Evolutionary conservation across 208 protist genomes (phyloP).

Genomic region (Wallacemonas collosoma): DNA sequence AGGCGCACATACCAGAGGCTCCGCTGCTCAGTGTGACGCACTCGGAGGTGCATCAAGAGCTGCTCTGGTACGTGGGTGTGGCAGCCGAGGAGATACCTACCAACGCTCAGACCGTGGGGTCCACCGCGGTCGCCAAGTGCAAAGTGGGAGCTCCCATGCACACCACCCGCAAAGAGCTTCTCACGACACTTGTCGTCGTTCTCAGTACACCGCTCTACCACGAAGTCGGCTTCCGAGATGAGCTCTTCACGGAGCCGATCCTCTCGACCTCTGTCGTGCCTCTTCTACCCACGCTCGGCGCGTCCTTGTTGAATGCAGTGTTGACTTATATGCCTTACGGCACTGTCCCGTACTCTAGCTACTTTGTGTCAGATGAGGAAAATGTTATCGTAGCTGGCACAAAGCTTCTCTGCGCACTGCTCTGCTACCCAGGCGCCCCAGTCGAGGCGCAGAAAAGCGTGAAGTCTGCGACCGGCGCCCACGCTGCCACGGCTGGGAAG

Average conservation of each 20-base stretch:
- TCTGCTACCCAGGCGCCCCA: conserved; percentile 49
- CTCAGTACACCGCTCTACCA: conserved; percentile 66
- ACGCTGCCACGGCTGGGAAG: not conserved
- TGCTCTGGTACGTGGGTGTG: conserved; percentile 75
- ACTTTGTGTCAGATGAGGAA: conserved; percentile 59
- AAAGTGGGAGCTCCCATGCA: conserved; percentile 19
- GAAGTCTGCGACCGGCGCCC: not conserved
- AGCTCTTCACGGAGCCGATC: conserved; percentile 71
- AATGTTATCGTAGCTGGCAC: conserved; percentile 50
- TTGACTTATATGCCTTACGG: conserved; percentile 75
- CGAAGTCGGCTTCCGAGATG: conserved; percentile 51
- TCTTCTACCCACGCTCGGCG: conserved; percentile 68
- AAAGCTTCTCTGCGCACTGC: conserved; percentile 57
- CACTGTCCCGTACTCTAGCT: conserved; percentile 76
- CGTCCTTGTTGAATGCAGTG: conserved; percentile 80
- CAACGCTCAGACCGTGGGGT: not conserved
- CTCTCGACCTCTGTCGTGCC: conserved; percentile 54
- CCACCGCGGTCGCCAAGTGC: conserved; percentile 17
- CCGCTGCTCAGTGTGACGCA: conserved; percentile 39
- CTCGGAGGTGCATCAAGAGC: conserved; percentile 44
- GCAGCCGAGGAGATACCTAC: conserved; percentile 36
- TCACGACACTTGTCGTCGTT: conserved; percentile 50
- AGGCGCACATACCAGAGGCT: conserved; percentile 17
- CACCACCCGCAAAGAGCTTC: conserved; percentile 44
- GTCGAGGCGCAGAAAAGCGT: not conserved